Percentiles rank a stretch among this genome's conserved stretches.
phyloP scores from a whole-genome alignment of 2,329 filamentous ascomycete genomes.

The Aureobasidium sp. region DNA sequence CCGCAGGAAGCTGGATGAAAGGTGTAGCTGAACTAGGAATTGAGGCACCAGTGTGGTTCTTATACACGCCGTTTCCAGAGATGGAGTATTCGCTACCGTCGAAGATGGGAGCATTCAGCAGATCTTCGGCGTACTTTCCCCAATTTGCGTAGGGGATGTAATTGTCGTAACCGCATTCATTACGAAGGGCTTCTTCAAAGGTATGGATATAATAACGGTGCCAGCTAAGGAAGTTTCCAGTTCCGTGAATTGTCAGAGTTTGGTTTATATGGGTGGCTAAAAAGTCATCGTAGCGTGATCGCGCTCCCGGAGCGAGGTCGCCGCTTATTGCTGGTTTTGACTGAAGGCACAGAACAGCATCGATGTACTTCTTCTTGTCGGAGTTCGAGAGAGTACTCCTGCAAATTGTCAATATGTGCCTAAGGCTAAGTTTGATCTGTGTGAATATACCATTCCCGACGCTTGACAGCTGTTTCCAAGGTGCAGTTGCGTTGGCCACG shows the following conservation, averaged over 20 bases:
- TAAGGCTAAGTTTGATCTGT: background rate
- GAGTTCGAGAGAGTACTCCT: constrained; percentile 20
- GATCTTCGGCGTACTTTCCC: constrained; percentile 41
- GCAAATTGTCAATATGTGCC: background rate
- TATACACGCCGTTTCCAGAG: constrained; percentile 25
- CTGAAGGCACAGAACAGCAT: constrained; percentile 27
- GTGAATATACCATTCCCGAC: constrained; percentile 35
- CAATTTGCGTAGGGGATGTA: constrained; percentile 48
- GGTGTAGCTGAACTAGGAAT: constrained; percentile 17
- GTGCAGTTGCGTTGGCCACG: background rate
- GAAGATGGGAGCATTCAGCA: constrained; percentile 45
- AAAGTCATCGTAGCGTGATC: constrained; percentile 27
- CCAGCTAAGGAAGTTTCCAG: constrained; percentile 27
- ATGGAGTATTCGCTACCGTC: constrained; percentile 46
- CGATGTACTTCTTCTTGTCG: constrained; percentile 26
- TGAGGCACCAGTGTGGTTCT: constrained; percentile 35
- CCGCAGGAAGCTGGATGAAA: constrained; percentile 36
- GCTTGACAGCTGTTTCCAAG: constrained; percentile 32
- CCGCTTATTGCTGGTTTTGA: constrained; percentile 21
- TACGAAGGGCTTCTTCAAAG: constrained; percentile 35
- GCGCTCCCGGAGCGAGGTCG: constrained; percentile 22
- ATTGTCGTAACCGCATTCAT: constrained; percentile 39
- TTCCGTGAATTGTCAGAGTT: constrained; percentile 23
- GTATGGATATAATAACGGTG: constrained; percentile 38
- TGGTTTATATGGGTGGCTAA: constrained; percentile 25